phyloP scores from a whole-genome alignment of 441 rosid genomes.

The Erysimum cheiri region DNA sequence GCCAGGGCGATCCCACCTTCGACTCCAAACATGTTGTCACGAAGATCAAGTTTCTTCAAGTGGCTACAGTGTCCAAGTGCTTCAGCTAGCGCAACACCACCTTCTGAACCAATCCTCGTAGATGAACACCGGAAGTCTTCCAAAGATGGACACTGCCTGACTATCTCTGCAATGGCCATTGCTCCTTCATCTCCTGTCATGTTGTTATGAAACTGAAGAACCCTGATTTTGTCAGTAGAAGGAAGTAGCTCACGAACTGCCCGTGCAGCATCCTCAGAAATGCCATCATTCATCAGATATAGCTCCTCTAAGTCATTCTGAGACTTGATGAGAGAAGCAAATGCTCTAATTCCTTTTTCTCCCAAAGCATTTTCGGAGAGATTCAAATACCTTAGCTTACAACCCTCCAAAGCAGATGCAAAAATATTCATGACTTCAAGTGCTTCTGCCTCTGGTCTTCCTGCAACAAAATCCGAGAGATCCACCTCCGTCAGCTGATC shows the following conservation, averaged over 20 bases:
- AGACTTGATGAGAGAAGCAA: slow-evolving; percentile 60
- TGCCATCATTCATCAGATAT: slow-evolving; percentile 68
- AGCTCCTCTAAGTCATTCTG: slow-evolving; percentile 64
- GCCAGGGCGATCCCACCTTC: slow-evolving; percentile 67
- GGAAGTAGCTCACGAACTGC: slow-evolving; percentile 67
- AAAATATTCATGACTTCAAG: slow-evolving; percentile 67
- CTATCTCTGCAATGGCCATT: slow-evolving; percentile 60
- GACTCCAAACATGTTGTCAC: slow-evolving; percentile 77
- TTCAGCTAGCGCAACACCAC: slow-evolving; percentile 66
- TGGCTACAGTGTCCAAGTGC: slow-evolving; percentile 54
- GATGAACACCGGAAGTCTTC: slow-evolving; percentile 71
- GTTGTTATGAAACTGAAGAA: slow-evolving; percentile 75
- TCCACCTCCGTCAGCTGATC: slow-evolving; percentile 63
- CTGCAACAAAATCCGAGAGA: slow-evolving; percentile 71
- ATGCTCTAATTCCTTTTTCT: slow-evolving; percentile 70
- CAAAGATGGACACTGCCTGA: slow-evolving; percentile 50
- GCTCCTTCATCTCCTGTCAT: slow-evolving; percentile 81
- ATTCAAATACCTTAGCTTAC: slow-evolving; percentile 54
- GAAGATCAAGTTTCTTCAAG: slow-evolving; percentile 69
- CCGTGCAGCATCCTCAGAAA: slow-evolving; percentile 71
- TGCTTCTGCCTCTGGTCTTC: slow-evolving; percentile 68
- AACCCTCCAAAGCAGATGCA: slow-evolving; percentile 65
- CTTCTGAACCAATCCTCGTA: slow-evolving; percentile 67
- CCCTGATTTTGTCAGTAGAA: slow-evolving; percentile 56
- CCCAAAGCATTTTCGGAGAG: slow-evolving; percentile 76